Base-by-base conservation (phyloP, 257 asterid species). In the Primulina eburnea region DNA sequence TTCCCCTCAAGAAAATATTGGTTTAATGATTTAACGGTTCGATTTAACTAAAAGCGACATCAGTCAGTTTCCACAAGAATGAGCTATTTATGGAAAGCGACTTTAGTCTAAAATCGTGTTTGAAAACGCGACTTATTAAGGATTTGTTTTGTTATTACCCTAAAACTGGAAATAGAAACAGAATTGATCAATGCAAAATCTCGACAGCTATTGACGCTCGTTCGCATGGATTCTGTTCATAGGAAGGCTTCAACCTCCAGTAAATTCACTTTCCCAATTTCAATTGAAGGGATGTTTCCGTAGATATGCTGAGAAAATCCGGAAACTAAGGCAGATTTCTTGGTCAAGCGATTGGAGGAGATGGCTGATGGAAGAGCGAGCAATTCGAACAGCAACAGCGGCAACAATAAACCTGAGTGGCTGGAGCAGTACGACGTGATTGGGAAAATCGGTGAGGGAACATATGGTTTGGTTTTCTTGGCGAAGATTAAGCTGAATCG, bases 361-460 rank as follows among this genome's bases (percentile, higher is more conserved):
- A 85, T 85, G 90, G 90, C 83, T 30, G 90, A 83, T 56, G 88
- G 88, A 21, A 85, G 88, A 67, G 64, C 53, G 68, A 60, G 64
- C 71, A 84, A 79, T 79, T 71, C 83, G 74, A 71, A 72, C 79
- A 75, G 73, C 26, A 24, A 24, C 26, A 24, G 26, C 26, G 1
- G 26, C 26, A 24, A 24, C 32, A 82, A 76, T 70, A 84, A 90
- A 78, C 99, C 97, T 67, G 99, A 90, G 85, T 94, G 99, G 99
- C 79, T 94, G 68, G 95, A 90, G 77, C 95, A 85, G 74, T 94
- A 94, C 78, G 99, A 94, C 60, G 89, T 94, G 65, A 88, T 90
- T 21, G 99, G 99, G 3, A 94, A 94, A 80, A 86, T 94, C 52
- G 99, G 99, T 55, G 99, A 94, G 71, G 99, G 99, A 1, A 94